Evolutionary conservation across 228 moss, liverwort and hornwort species (phyloP).

Genomic region (Sphagnum fallax): DNA sequence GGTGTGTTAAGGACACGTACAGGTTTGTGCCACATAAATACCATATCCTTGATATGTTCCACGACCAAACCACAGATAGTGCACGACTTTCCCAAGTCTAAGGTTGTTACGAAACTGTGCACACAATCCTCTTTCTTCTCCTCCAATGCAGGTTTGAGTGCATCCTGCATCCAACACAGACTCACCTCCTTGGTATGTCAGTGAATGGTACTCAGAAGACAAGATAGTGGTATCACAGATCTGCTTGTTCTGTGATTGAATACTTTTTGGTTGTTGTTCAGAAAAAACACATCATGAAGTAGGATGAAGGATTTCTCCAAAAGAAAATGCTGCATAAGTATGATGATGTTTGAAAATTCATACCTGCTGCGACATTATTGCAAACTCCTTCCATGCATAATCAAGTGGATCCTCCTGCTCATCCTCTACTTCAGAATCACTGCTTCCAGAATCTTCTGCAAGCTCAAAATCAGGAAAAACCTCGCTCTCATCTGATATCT

Average conservation of each 20-base stretch:
- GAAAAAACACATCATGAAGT: background rate
- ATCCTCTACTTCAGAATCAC: slow-evolving; percentile 24
- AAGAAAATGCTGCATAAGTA: background rate
- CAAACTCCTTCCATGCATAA: slow-evolving; percentile 33
- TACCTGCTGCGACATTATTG: slow-evolving; percentile 36
- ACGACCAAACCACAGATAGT: slow-evolving; percentile 37
- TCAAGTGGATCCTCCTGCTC: slow-evolving; percentile 36
- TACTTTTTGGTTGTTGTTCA: background rate
- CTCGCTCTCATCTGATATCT: slow-evolving; percentile 15
- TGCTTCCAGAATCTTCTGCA: slow-evolving; percentile 5
- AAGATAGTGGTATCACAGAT: background rate
- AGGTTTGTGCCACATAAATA: slow-evolving; percentile 21
- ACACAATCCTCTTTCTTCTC: slow-evolving; percentile 10
- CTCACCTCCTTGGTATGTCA: background rate
- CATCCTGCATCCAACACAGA: slow-evolving; percentile 3
- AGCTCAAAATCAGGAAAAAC: slow-evolving; percentile 31
- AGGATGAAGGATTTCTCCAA: background rate
- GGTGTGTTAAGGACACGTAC: slow-evolving; percentile 15
- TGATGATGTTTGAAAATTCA: background rate
- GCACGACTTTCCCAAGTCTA: slow-evolving; percentile 42
- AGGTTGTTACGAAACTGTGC: slow-evolving; percentile 23
- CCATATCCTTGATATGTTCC: slow-evolving; percentile 48
- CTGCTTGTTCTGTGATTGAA: background rate
- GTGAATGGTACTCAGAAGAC: background rate
- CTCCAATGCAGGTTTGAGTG: background rate